Percentiles rank a stretch among this genome's conserved stretches.
Evolutionary conservation across 495 filamentous ascomycete genomes (phyloP).

Genomic region (Penicillium riverlandense): DNA sequence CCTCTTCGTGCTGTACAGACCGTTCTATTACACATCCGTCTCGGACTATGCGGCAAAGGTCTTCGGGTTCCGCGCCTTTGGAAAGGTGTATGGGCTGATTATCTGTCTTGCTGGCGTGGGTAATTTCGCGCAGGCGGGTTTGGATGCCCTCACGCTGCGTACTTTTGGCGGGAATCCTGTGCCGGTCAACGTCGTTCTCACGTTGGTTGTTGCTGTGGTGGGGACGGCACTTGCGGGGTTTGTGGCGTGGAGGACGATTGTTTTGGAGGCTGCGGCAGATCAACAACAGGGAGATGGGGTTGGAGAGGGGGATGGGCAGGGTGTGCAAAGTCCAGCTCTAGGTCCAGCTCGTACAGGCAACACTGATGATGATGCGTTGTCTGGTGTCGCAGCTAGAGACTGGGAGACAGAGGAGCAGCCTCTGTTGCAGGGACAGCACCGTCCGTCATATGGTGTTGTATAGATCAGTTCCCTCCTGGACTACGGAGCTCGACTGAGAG

Average conservation of each 20-base stretch:
- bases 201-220: conserved; percentile 51
- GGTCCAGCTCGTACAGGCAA: too few species aligned
- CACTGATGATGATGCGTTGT: too few species aligned
- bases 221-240: conserved; percentile 54
- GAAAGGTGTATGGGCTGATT: conserved; percentile 90
- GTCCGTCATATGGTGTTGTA: neutral
- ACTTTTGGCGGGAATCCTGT: conserved; percentile 65
- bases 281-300: too few species aligned
- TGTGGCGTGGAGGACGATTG: conserved; percentile 37
- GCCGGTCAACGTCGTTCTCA: conserved; percentile 68
- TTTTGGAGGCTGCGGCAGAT: neutral
- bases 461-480: too few species aligned
- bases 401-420: neutral
- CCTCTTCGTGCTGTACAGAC: conserved; percentile 62
- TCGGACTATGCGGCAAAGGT: conserved; percentile 89
- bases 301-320: neutral
- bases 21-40: conserved; percentile 47
- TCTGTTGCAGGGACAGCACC: neutral
- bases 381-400: neutral
- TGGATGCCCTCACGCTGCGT: conserved; percentile 74
- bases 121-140: conserved; percentile 77
- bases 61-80: conserved; percentile 92
- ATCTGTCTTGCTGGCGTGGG: conserved; percentile 83
- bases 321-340: neutral
- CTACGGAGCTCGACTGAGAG: too few species aligned